Evolutionary conservation across 177 flowering plant species (phyloP).

Genomic region (Vitis hybrid): DNA sequence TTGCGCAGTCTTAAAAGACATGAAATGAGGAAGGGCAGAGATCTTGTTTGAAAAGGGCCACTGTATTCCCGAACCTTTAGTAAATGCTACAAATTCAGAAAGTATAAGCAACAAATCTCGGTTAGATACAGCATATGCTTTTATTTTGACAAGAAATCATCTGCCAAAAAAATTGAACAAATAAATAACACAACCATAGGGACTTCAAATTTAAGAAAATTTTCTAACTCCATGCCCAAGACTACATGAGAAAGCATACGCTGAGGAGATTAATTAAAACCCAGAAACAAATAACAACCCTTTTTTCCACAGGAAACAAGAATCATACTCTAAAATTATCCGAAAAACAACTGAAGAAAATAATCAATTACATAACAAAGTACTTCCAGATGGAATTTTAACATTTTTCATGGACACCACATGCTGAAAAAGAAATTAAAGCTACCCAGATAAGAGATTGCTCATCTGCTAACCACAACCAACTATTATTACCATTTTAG

Average conservation of each 20-base stretch:
- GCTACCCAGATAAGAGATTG: background rate
- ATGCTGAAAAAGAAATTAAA: background rate
- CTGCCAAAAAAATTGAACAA: background rate
- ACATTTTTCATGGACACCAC: too few relatives aligned
- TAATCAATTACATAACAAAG: too few relatives aligned
- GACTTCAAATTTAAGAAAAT: too few relatives aligned
- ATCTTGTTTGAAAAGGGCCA: constrained; percentile 63
- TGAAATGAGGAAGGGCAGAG: constrained; percentile 53
- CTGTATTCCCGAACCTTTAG: constrained; percentile 30
- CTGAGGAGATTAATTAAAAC: too few relatives aligned
- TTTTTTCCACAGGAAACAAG: too few relatives aligned
- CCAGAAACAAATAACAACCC: too few relatives aligned
- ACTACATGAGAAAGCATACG: too few relatives aligned
- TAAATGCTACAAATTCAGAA: constrained; percentile 21
- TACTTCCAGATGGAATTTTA: too few relatives aligned
- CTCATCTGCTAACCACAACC: background rate
- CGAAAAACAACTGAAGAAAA: too few relatives aligned
- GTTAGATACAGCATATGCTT: background rate
- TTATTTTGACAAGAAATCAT: background rate
- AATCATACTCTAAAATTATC: too few relatives aligned
- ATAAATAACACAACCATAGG: too few relatives aligned
- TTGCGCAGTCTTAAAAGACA: constrained; percentile 47
- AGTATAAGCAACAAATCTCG: background rate
- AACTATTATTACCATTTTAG: background rate
- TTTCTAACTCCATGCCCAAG: too few relatives aligned